Evolutionary conservation across 2,329 filamentous ascomycete species (phyloP).

Genomic region (Fusarium penzigii): DNA sequence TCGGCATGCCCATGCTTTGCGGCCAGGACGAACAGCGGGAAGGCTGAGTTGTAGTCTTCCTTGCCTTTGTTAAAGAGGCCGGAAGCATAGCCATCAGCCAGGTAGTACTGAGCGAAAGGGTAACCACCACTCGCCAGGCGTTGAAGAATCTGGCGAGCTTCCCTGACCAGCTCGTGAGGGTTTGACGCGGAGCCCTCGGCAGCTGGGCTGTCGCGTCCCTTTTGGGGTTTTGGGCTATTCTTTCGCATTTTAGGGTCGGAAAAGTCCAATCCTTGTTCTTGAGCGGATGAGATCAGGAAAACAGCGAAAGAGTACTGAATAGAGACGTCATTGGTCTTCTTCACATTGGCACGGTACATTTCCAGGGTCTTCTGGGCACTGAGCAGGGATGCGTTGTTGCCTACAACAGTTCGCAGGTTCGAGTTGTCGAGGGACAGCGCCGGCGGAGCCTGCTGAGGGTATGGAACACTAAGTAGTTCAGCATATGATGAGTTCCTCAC

Average conservation of each 20-base stretch:
- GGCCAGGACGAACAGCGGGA: constrained; percentile 87
- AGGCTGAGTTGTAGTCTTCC: constrained; percentile 87
- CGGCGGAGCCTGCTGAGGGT: constrained; percentile 73
- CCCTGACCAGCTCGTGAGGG: constrained; percentile 72
- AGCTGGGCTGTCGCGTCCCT: constrained; percentile 49
- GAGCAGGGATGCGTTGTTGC: constrained; percentile 86
- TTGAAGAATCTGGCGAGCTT: constrained; percentile 88
- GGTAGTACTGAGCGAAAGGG: constrained; percentile 96
- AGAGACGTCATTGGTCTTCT: constrained; percentile 88
- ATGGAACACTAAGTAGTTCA: constrained; percentile 68
- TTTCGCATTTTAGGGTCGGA: constrained; percentile 49
- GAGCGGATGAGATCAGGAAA: constrained; percentile 87
- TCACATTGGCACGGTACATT: constrained; percentile 96
- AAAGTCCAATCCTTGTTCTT: constrained; percentile 67
- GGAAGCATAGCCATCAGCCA: constrained; percentile 91
- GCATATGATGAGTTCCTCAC: constrained; percentile 54
- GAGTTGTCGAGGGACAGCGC: constrained; percentile 77
- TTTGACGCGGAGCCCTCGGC: constrained; percentile 50
- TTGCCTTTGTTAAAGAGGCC: constrained; percentile 95
- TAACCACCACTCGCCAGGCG: constrained; percentile 84
- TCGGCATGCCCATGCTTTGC: constrained; percentile 98
- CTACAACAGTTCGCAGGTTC: constrained; percentile 74
- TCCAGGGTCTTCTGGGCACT: constrained; percentile 92
- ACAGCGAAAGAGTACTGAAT: constrained; percentile 97
- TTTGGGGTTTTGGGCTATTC: constrained; percentile 47